These are phyloP conservation scores for Trametes villosa DNA, from an alignment of 768 basidiomycete genomes.

Conservation along the genomic window DNA sequence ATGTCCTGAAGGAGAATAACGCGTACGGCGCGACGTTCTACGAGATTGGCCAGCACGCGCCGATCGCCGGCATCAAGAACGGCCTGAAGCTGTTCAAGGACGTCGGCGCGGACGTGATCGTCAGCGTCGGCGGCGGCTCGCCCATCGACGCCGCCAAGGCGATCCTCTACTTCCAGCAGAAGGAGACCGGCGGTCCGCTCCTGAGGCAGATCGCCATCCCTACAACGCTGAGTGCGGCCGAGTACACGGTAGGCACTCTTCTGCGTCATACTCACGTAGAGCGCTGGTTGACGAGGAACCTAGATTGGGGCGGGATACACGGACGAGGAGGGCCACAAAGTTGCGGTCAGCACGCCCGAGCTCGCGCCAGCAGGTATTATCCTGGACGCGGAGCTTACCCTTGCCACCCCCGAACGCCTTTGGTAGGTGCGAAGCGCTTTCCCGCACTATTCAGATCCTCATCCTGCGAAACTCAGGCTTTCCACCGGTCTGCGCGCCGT, in stretches of 20 bases:
- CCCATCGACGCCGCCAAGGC: slow-evolving; percentile 81
- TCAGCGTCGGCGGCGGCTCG: slow-evolving; percentile 80
- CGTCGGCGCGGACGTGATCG: slow-evolving; percentile 65
- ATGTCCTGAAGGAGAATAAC: slow-evolving; percentile 55
- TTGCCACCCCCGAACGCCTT: slow-evolving; percentile 72
- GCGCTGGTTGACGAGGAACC: too few relatives aligned
- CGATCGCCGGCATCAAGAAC: slow-evolving; percentile 64
- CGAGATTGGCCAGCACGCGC: slow-evolving; percentile 75
- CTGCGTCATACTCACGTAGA: not conserved
- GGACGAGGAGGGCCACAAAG: slow-evolving; percentile 69
- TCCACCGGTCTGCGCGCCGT: slow-evolving; percentile 80
- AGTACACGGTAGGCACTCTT: slow-evolving; percentile 57
- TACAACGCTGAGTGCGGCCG: slow-evolving; percentile 80
- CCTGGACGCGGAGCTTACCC: slow-evolving; percentile 74
- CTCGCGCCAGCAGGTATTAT: slow-evolving; percentile 76
- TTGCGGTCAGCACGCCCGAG: slow-evolving; percentile 55
- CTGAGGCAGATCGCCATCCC: slow-evolving; percentile 78
- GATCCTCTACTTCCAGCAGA: slow-evolving; percentile 64
- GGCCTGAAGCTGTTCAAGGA: slow-evolving; percentile 61
- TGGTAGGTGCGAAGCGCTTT: slow-evolving; percentile 50
- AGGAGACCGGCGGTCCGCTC: slow-evolving; percentile 55
- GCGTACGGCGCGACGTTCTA: slow-evolving; percentile 73
- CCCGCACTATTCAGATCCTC: not conserved
- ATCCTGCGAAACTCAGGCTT: slow-evolving; percentile 48
- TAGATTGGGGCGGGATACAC: slow-evolving; percentile 61